Base-by-base conservation (phyloP, 768 basidiomycete genomes). In the Phanerodontia chrysosporium region DNA sequence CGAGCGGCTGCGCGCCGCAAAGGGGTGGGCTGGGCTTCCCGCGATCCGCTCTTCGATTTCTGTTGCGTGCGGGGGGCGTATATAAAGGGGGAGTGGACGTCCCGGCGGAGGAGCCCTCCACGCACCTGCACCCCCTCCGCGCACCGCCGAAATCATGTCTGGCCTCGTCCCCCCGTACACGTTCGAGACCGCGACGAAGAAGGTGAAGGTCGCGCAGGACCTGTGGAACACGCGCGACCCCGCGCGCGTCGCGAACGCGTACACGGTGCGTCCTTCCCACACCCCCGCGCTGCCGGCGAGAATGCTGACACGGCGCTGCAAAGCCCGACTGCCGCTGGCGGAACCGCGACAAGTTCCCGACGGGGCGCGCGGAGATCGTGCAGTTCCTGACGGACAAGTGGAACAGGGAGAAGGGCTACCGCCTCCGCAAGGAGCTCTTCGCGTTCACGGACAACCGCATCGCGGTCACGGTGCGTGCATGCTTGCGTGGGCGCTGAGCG, bases 381-480 rank as follows among this genome's bases (percentile, higher is more conserved):
- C 60, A 65, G 46, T 83, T 83, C 70, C 64, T 84, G 44, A 73
- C 68, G 18, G 69, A 72, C 58, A 85, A 84, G 63, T 85, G 83
- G 83, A 64, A 69, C 42, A 75, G 72, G 58, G 83, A 85, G 69
- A 73, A 74, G 45, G 70, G 74, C 36, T 85, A 85, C 67, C 67
- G 72, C 48, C 68, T 82, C 45, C 69, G 81, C 21, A 84, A 85
- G 64, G 79, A 82, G 65, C 69, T 84, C 24, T 84, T 84, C 59
- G 73, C 80, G 1, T 84, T 81, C 65, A 69, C 68, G 13, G 79
- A 79, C 44, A 78, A 84, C 69, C 80, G 76, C 69, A 84, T 85
- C 55, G 79, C 79, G 2, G 80, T 81, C 25, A 76, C 82, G 69
- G 74, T 81, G 61, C 53, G 73, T 18, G 58, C 39, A 64, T 44